These are phyloP conservation scores for Drechslerella stenobrocha DNA, from an alignment of 2,329 filamentous ascomycete species.

Conservation along the genomic window DNA sequence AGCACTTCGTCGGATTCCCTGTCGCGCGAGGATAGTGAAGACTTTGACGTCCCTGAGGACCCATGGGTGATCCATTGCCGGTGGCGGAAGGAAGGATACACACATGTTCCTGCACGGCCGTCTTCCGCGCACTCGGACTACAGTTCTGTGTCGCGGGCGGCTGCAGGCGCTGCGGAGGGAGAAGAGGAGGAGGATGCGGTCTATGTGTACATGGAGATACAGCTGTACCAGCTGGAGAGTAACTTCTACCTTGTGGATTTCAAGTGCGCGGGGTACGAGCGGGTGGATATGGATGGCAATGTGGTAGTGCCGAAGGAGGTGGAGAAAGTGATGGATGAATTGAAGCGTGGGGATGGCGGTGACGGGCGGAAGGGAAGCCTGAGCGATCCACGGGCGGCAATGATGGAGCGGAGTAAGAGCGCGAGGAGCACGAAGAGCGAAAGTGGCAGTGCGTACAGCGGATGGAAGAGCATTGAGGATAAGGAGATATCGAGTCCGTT, in stretches of 20 bases:
- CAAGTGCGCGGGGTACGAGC: slow-evolving; percentile 97
- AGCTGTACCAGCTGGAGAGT: slow-evolving; percentile 90
- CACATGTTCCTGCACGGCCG: slow-evolving; percentile 51
- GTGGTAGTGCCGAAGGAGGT: slow-evolving; percentile 50
- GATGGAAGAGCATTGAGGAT: slow-evolving; percentile 67
- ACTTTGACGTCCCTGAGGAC: slow-evolving; percentile 52
- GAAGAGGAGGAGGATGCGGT: slow-evolving; percentile 66
- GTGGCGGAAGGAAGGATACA: slow-evolving; percentile 53
- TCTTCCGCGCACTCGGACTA: slow-evolving; percentile 53
- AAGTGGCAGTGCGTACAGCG: slow-evolving; percentile 61
- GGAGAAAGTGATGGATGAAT: slow-evolving; percentile 34
- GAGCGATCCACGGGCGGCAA: slow-evolving; percentile 25
- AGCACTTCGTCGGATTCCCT: slow-evolving; percentile 50
- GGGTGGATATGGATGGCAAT: slow-evolving; percentile 62
- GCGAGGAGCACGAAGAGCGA: slow-evolving; percentile 57
- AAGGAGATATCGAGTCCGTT: slow-evolving; percentile 96
- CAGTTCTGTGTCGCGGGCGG: slow-evolving; percentile 49
- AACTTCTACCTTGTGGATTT: slow-evolving; percentile 96
- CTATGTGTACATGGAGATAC: slow-evolving; percentile 94
- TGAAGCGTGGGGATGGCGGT: slow-evolving; percentile 26
- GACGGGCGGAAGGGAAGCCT: slow-evolving; percentile 31
- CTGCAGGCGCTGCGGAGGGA: slow-evolving; percentile 56
- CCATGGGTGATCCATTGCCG: slow-evolving; percentile 53
- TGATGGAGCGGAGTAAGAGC: slow-evolving; percentile 53
- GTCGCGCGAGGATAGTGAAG: slow-evolving; percentile 54